phyloP scores from a whole-genome alignment of 2,329 filamentous ascomycete species.

The Xylariomycetidae sp. region DNA sequence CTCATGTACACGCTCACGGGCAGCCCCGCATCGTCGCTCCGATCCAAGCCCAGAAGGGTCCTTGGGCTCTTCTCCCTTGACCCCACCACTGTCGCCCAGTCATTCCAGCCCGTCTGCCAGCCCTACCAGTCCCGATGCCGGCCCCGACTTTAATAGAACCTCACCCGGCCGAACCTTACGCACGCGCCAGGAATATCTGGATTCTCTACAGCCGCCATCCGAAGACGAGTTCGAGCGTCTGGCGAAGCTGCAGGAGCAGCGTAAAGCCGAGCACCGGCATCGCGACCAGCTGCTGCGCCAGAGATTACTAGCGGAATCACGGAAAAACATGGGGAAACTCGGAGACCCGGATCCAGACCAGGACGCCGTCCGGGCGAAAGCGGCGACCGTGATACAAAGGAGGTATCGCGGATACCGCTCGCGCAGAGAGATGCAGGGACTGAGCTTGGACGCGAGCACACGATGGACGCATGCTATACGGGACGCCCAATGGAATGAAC shows the following conservation, averaged over 20 bases:
- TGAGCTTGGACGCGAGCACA: conserved; percentile 61
- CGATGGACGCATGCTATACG: conserved; percentile 64
- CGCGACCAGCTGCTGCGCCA: conserved; percentile 28
- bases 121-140: no score
- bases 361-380: conserved; percentile 29
- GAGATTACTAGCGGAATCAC: conserved; percentile 10
- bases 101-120: no score
- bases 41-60: no score
- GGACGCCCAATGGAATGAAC: conserved; percentile 49
- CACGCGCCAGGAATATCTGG: conserved; percentile 40
- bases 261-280: conserved; percentile 38
- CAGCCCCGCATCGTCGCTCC: no score
- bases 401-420: conserved; percentile 73
- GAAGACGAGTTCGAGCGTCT: conserved; percentile 42
- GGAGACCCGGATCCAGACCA: conserved; percentile 22
- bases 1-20: no score
- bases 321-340: conserved; percentile 21
- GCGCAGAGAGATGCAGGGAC: conserved; percentile 63
- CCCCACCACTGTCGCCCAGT: no score
- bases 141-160: no score
- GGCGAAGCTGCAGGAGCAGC: conserved; percentile 39
- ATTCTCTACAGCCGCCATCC: conserved; percentile 43
- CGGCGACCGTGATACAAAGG: conserved; percentile 57
- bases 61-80: no score
- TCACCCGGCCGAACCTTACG: conserved; percentile 6